Conservation (phyloP, 2,329 filamentous ascomycete genomes). For the Diaporthe destruens region DNA sequence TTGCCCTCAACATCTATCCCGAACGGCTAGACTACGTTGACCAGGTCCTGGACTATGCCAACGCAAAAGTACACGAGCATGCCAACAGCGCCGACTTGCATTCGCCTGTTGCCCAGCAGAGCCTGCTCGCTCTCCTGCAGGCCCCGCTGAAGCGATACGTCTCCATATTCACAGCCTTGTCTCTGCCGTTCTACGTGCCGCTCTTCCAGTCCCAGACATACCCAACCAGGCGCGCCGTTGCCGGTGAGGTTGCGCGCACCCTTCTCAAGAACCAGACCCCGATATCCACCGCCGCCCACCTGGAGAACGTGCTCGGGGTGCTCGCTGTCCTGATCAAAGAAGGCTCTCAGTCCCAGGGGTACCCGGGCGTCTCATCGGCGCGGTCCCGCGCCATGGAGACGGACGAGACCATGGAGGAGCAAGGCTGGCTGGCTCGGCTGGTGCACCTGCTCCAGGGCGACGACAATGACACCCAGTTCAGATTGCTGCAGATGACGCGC, state of each 20-base stretch:
- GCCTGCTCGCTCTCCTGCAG: constrained; percentile 89
- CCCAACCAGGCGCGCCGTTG: constrained; percentile 89
- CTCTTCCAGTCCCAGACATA: constrained; percentile 94
- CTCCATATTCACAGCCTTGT: constrained; percentile 95
- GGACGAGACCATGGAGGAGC: constrained; percentile 97
- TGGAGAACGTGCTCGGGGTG: constrained; percentile 90
- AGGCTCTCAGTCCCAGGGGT: constrained; percentile 87
- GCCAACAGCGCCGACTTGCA: constrained; percentile 96
- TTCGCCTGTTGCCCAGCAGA: constrained; percentile 87
- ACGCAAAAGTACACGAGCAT: constrained; percentile 87
- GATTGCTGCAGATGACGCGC: constrained; percentile 87
- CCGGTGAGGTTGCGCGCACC: constrained; percentile 85
- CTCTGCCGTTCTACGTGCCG: constrained; percentile 91
- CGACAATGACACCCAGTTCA: constrained; percentile 94
- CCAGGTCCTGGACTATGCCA: constrained; percentile 90
- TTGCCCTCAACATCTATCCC: constrained; percentile 96
- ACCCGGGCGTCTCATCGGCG: constrained; percentile 83
- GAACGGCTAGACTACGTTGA: constrained; percentile 94
- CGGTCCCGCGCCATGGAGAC: constrained; percentile 82
- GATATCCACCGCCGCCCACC: constrained; percentile 81
- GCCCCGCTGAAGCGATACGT: constrained; percentile 90
- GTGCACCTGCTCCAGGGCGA: constrained; percentile 87
- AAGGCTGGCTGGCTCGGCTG: constrained; percentile 94
- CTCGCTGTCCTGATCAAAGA: constrained; percentile 94
- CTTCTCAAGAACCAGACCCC: constrained; percentile 85